Evolutionary conservation across 495 filamentous ascomycete species (phyloP).

Genomic region (Clavariopsis aquatica): DNA sequence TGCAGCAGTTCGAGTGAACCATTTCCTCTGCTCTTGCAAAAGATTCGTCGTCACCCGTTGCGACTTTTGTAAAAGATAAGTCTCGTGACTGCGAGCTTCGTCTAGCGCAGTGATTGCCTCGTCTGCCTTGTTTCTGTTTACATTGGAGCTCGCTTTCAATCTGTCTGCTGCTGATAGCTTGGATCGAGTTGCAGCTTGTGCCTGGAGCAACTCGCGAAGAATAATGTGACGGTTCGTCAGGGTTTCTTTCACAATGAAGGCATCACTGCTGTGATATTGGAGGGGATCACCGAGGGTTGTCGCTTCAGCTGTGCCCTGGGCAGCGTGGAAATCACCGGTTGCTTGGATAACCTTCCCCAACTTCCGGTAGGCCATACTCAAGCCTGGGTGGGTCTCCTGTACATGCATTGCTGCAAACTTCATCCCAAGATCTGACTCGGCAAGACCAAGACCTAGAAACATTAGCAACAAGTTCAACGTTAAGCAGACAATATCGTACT

Average conservation of each 20-base stretch:
- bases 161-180: conserved; percentile 83
- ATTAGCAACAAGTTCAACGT: conserved; percentile 3
- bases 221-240: conserved; percentile 98
- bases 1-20: conserved; percentile 82
- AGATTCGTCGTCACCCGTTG: conserved; percentile 86
- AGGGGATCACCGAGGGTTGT: conserved; percentile 93
- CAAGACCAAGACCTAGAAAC: conserved; percentile 74
- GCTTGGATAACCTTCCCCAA: conserved; percentile 90
- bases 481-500: conserved; percentile 55
- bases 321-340: conserved; percentile 93
- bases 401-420: conserved; percentile 81
- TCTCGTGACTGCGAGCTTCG: conserved; percentile 77
- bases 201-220: conserved; percentile 88
- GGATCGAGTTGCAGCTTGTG: conserved; percentile 75
- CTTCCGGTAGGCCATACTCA: conserved; percentile 89
- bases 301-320: conserved; percentile 94
- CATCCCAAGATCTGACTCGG: conserved; percentile 90
- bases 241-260: conserved; percentile 98
- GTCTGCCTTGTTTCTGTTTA: conserved; percentile 91
- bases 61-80: conserved; percentile 77
- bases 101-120: conserved; percentile 88
- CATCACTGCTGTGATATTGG: conserved; percentile 91
- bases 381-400: conserved; percentile 85
- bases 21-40: conserved; percentile 81
- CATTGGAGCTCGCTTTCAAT: conserved; percentile 77